A percentile compares a stretch with the other conserved stretches of the same genome.
Conservation (phyloP, 1,139 yeast genomes). For the Sugiyamaella paludigena region DNA sequence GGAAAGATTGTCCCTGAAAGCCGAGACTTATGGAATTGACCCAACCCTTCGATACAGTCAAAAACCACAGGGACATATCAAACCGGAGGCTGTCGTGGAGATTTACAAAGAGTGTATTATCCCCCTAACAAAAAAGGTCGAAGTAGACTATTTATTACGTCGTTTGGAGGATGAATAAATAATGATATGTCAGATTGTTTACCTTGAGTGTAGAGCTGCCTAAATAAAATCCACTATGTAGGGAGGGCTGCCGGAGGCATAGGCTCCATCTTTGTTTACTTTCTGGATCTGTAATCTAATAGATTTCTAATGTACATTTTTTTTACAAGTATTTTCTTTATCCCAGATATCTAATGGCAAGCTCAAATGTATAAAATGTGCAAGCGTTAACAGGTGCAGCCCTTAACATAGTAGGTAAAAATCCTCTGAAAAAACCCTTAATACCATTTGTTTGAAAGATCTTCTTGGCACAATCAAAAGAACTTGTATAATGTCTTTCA, state of each 20-base stretch:
- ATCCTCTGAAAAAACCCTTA: constrained; percentile 82
- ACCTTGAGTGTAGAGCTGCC: too few relatives aligned
- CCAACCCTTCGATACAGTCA: constrained; percentile 72
- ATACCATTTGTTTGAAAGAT: constrained; percentile 58
- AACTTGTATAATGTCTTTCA: constrained; percentile 45
- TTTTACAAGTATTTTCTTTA: constrained; percentile 6
- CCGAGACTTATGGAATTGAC: constrained; percentile 82
- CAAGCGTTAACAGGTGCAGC: constrained; percentile 98
- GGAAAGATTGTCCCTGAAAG: constrained; percentile 73
- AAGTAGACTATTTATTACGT: constrained; percentile 82
- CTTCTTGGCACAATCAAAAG: constrained; percentile 55
- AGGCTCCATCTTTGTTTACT: background rate
- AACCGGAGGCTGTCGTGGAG: constrained; percentile 75
- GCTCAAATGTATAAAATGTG: constrained; percentile 87
- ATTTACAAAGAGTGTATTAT: constrained; percentile 86
- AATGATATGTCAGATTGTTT: background rate
- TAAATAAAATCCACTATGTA: background rate
- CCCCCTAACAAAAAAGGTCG: constrained; percentile 92
- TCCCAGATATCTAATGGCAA: constrained; percentile 53
- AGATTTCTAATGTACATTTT: background rate
- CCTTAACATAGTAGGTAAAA: constrained; percentile 82
- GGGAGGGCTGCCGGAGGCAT: background rate
- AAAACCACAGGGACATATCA: constrained; percentile 69
- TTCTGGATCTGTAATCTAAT: background rate
- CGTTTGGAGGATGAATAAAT: constrained; percentile 58